These are phyloP conservation scores for Escovopsis weberi DNA, from an alignment of 2,329 filamentous ascomycete species.

Conservation along the genomic window DNA sequence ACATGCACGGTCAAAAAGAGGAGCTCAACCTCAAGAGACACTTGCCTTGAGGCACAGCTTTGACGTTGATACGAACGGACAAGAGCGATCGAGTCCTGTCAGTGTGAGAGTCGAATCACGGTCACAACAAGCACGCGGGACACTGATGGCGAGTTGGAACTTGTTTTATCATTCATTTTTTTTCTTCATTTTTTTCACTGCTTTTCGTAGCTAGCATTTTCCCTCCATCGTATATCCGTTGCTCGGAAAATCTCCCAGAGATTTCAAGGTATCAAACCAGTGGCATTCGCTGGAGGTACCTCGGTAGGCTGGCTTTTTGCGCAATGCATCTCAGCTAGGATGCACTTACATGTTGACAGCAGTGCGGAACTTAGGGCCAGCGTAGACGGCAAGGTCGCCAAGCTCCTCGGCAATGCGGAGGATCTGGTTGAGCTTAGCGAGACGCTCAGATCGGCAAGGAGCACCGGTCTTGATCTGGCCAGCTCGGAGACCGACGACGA, in stretches of 20 bases:
- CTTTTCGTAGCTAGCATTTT: background rate
- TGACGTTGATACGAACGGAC: no score
- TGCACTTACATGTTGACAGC: conserved; percentile 65
- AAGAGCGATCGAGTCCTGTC: no score
- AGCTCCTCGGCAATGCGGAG: conserved; percentile 99
- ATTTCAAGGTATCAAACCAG: no score
- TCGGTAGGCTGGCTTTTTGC: no score
- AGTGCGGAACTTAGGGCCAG: conserved; percentile 82
- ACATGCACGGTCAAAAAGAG: no score
- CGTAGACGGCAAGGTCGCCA: conserved; percentile 79
- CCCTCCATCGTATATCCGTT: background rate
- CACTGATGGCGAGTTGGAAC: no score
- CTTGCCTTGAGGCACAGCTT: no score
- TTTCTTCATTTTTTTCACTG: background rate
- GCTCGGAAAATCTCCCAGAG: no score
- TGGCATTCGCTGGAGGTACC: no score
- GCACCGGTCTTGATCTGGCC: conserved; percentile 99
- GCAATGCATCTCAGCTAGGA: background rate
- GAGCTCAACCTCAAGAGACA: no score
- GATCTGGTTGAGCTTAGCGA: conserved; percentile 99
- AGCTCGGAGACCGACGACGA: conserved; percentile 88
- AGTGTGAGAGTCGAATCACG: no score
- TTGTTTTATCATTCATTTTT: background rate
- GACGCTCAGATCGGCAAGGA: conserved; percentile 88
- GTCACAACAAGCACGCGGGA: no score